These are phyloP conservation scores for Starmera quercuum DNA, from an alignment of 805 yeast species.

Conservation along the genomic window DNA sequence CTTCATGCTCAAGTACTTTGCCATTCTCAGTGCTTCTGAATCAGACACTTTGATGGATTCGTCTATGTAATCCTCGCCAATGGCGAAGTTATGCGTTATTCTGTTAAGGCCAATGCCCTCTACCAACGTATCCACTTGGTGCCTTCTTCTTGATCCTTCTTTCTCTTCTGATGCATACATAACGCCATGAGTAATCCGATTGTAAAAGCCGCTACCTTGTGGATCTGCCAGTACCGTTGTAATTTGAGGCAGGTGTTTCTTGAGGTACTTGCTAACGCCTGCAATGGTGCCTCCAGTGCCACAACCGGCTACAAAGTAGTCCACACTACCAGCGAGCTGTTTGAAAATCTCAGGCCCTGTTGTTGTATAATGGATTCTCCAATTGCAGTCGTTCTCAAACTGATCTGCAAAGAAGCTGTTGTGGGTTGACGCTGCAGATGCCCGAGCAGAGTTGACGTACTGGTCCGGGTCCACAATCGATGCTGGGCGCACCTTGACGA, in stretches of 20 bases:
- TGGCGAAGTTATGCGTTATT: constrained; percentile 70
- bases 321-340: constrained; percentile 60
- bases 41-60: constrained; percentile 78
- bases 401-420: constrained; percentile 84
- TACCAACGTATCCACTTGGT: constrained; percentile 90
- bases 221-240: constrained; percentile 78
- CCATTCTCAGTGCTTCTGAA: constrained; percentile 80
- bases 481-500: constrained; percentile 88
- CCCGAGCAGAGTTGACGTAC: constrained; percentile 82
- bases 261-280: constrained; percentile 79
- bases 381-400: constrained; percentile 87
- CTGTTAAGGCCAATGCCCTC: constrained; percentile 94
- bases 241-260: constrained; percentile 35
- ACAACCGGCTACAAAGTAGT: constrained; percentile 81
- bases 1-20: constrained; percentile 65
- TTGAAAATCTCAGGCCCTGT: constrained; percentile 92
- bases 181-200: constrained; percentile 81
- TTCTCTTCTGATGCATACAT: constrained; percentile 86
- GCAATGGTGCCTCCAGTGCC: constrained; percentile 97
- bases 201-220: constrained; percentile 88
- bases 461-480: constrained; percentile 90
- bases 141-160: constrained; percentile 91
- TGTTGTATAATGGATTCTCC: constrained; percentile 73
- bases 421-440: constrained; percentile 43
- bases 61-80: constrained; percentile 65